These are phyloP conservation scores for Aureobasidium pullulans DNA, from an alignment of 2,329 filamentous ascomycete genomes.

Conservation along the genomic window DNA sequence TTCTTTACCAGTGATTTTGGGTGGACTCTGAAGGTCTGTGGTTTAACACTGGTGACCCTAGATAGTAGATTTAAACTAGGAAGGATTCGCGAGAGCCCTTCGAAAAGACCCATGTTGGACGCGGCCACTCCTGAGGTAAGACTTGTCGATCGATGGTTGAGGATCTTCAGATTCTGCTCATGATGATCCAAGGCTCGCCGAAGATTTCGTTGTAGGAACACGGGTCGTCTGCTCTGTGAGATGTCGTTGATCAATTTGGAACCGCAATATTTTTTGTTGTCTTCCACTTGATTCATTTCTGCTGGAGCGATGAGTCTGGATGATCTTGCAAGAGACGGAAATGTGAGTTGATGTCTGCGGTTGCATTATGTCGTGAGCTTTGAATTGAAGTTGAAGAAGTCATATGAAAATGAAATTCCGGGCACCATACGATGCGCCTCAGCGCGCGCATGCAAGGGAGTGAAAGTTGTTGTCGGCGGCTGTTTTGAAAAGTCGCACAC, in stretches of 20 bases:
- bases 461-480: constrained; percentile 4
- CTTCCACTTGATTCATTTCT: constrained; percentile 6
- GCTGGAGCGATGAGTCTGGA: neutral
- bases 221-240: neutral
- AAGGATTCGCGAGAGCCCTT: constrained; percentile 22
- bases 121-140: neutral
- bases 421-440: neutral
- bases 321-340: neutral
- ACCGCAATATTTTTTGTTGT: constrained; percentile 1
- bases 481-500: constrained; percentile 10
- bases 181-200: constrained; percentile 23
- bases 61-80: constrained; percentile 24
- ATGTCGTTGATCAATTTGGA: neutral
- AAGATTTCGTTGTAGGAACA: constrained; percentile 27
- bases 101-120: constrained; percentile 9
- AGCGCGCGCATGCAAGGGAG: constrained; percentile 10
- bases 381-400: neutral
- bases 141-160: neutral
- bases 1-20: neutral
- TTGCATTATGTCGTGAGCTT: neutral
- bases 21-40: neutral
- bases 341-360: neutral
- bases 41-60: constrained; percentile 14
- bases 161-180: constrained; percentile 16
- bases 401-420: neutral